Evolutionary conservation across 768 basidiomycete genomes (phyloP), one percentile per base, ranked within the genome.

Genomic region (Postia placenta): DNA sequence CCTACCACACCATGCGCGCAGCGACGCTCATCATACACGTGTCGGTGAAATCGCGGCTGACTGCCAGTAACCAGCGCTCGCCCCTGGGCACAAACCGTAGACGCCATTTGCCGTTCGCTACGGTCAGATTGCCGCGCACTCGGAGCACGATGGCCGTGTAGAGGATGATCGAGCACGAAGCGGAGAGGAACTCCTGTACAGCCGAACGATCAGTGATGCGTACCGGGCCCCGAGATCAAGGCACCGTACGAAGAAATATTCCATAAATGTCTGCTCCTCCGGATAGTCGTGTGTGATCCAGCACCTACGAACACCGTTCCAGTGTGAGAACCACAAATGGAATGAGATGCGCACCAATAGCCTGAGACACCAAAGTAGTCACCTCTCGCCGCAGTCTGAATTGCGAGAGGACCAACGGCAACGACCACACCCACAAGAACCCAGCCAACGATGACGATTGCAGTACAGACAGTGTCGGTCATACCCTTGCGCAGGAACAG

Each of bases 281-380:
- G 70, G 67, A 53, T 77, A 77, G 12, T 58, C 53, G 2, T 58
- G 48, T 6, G 74, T 72, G 26, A 77, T 74, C 71, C 74, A 75
- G 48, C 75, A 74, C 67, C 67, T 69, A 27, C 7, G 19, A 25
- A 1, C 14, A 11, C 11, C 17, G 49, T 51, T n/a, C 38, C 23
- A 44, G n/a, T n/a, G n/a, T 27, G 23, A 4, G 23, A 44, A 35
- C 33, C 11, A 27, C 7, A 26, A 4, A 44, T 9, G 3, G 25
- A 14, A 6, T 23, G 6, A 40, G 20, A 11, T 2, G 41, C 66
- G 35, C 25, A 67, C 75, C 73, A 74, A 46, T 59, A 65, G 2
- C 74, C 74, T 0, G 74, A 65, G 14, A 73, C 64, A 1, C 74
- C 72, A 49, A 72, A 77, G 53, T 73, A 77, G 1, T 70, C 65